Evolutionary conservation across 1,284 basidiomycete genomes (phyloP), one percentile per base, ranked within the genome.

Genomic region (Naganishia sp.): DNA sequence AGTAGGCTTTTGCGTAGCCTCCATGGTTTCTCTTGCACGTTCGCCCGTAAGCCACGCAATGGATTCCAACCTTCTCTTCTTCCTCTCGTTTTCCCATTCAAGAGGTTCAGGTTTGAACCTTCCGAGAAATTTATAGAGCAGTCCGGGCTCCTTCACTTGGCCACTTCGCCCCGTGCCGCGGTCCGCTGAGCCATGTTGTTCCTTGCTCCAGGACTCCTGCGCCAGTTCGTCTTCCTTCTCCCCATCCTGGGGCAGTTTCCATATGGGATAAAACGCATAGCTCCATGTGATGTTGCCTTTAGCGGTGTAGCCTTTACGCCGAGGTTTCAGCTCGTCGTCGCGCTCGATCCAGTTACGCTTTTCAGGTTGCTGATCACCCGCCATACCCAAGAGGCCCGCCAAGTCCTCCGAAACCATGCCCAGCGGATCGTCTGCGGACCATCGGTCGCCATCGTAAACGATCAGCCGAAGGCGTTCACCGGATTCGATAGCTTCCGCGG

Each of bases 361-460:
- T 45, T 70, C 43, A 64, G 66, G 36, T 44, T 68, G 53, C 69
- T 73, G 50, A 9, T 63, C 54, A 65, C 71, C 63, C 48, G 71
- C 48, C 31, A 64, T 57, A 36, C 78, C 77, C 16, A 82, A 73
- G 23, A 82, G 64, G 10, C 77, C 75, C 2, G 75, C 72, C 11
- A 82, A 69, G 54, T 81, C 78, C 18, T 80, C 71, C 54, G 80
- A 78, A 25, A 81, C 77, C 0, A 76, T 64, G 1, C 82, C 82
- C 21, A 82, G 70, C 4, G 78, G 71, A 65, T 83, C 82, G 69
- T 83, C 82, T 6, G 78, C 71, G 15, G 79, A 80, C 68, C 81
- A 80, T 3, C 80, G 70, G 68, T 83, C 82, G 36, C 78, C 75
- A 64, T 82, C 81, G 73, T 73, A 80, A 13, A 70, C 52, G 36